Evolutionary conservation across 495 filamentous ascomycete genomes (phyloP), one percentile per base, ranked within the genome.

Genomic region (Penicillium antarcticum): DNA sequence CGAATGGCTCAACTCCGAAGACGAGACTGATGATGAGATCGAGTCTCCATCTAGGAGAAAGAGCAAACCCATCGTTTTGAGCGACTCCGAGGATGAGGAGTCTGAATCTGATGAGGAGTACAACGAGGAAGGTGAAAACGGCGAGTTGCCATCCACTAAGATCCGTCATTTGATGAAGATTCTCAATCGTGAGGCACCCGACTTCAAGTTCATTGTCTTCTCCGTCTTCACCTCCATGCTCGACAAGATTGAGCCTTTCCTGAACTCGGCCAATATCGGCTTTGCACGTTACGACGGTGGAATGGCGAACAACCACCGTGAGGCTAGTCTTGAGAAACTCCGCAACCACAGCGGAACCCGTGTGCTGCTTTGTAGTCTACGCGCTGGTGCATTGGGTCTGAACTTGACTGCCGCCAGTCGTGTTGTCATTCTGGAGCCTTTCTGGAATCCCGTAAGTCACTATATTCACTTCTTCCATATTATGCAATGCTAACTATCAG

Each of bases 161-260:
- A 95, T 97, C 61, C 85, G 83, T 42, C 84, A 89, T 46, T 76
- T 97, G 19, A 80, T 97, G 67, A 70, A 77, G 54, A 86, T 97
- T 55, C 85, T 98, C 14, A 78, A 83, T 58, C 82, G 84, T 49
- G 94, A 98, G 66, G 80, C 85, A 0, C 66, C 79, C 0, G 68
- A 79, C 31, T 85, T 95, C 76, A 98, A 98, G 67, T 94, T 94
- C 67, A 98, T 98, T 65, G 90, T 98, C 53, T 98, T 98, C 71
- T 95, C 90, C 3, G 88, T 97, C 60, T 96, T 95, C 69, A 98
- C 94, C 2, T 91, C 89, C 5, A 97, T 98, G 94, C 83, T 98
- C 41, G 89, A 98, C 73, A 86, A 97, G 47, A 83, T 97, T 57
- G 91, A 97, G 66, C 94, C 94, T 13, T 96, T 97, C 75, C 74